Evolutionary conservation across 306 rosid genomes (phyloP).

Genomic region (Oemleria cerasiformis): DNA sequence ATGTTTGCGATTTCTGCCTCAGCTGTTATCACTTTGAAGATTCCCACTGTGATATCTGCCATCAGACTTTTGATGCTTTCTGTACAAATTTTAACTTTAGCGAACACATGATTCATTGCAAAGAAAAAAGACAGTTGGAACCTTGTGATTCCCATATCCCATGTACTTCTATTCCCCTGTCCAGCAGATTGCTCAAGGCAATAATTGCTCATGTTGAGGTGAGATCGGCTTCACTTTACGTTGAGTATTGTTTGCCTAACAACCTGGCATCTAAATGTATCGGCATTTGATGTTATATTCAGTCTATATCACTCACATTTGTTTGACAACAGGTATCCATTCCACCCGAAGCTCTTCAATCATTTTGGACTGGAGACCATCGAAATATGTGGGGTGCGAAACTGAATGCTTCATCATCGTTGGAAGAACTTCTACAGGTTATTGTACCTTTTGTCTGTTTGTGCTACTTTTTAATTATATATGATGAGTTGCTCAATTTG

Average conservation of each 20-base stretch:
- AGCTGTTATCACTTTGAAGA: conserved; percentile 58
- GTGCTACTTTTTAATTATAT: background rate
- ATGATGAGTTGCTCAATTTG: conserved; percentile 19
- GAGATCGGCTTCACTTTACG: conserved; percentile 32
- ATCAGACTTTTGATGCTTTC: conserved; percentile 44
- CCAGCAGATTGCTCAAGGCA: conserved; percentile 71
- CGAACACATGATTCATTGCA: conserved; percentile 66
- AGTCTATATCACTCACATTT: conserved; percentile 11
- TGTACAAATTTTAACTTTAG: conserved; percentile 46
- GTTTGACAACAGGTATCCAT: conserved; percentile 67
- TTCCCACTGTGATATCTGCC: conserved; percentile 82
- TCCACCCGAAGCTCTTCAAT: conserved; percentile 74
- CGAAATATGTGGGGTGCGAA: conserved; percentile 74
- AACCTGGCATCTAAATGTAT: conserved; percentile 13
- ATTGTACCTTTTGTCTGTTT: background rate
- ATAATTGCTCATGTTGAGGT: conserved; percentile 79
- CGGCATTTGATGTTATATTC: background rate
- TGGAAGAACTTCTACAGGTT: conserved; percentile 84
- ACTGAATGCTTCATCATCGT: conserved; percentile 58
- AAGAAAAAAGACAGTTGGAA: conserved; percentile 40
- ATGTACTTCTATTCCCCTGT: conserved; percentile 68
- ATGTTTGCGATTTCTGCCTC: conserved; percentile 65
- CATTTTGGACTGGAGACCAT: conserved; percentile 63
- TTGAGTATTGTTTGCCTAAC: background rate
- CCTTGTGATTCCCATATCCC: conserved; percentile 35